Evolutionary conservation across 1,284 basidiomycete species (phyloP).

Genomic region (Rugosomyces carneus): DNA sequence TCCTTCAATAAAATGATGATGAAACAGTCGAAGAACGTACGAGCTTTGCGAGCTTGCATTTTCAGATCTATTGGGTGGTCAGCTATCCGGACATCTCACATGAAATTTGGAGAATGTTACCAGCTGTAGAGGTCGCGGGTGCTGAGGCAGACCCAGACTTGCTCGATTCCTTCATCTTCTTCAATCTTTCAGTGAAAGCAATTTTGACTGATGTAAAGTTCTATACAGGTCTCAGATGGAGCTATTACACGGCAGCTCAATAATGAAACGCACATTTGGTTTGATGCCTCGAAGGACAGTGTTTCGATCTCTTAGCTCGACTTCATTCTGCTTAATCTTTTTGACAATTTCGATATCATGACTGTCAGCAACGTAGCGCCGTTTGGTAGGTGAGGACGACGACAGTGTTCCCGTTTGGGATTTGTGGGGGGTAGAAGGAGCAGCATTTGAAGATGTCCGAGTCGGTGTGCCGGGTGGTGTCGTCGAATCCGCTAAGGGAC

Average conservation of each 20-base stretch:
- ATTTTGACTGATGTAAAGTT: conserved; percentile 65
- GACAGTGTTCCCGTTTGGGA: conserved; percentile 29
- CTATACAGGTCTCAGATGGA: conserved; percentile 29
- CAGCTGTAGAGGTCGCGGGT: conserved; percentile 28
- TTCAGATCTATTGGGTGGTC: conserved; percentile 38
- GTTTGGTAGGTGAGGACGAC: conserved; percentile 52
- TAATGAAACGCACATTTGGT: conserved; percentile 50
- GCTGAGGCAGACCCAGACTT: conserved; percentile 40
- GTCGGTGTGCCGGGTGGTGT: conserved; percentile 66
- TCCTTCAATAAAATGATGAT: background rate
- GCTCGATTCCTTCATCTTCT: conserved; percentile 61
- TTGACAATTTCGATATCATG: conserved; percentile 82
- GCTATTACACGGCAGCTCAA: background rate
- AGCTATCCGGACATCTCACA: background rate
- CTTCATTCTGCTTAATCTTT: conserved; percentile 66
- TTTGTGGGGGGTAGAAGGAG: conserved; percentile 33
- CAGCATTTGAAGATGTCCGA: conserved; percentile 20
- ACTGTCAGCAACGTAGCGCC: conserved; percentile 73
- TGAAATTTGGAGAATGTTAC: conserved; percentile 20
- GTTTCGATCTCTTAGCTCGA: conserved; percentile 70
- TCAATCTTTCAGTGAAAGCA: conserved; percentile 67
- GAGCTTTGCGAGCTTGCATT: conserved; percentile 53
- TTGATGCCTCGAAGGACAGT: conserved; percentile 74
- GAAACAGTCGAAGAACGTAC: conserved; percentile 30
- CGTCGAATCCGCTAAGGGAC: conserved; percentile 31